Conservation (phyloP, 352 stramenopile species). For the Pythium folliculosum region DNA sequence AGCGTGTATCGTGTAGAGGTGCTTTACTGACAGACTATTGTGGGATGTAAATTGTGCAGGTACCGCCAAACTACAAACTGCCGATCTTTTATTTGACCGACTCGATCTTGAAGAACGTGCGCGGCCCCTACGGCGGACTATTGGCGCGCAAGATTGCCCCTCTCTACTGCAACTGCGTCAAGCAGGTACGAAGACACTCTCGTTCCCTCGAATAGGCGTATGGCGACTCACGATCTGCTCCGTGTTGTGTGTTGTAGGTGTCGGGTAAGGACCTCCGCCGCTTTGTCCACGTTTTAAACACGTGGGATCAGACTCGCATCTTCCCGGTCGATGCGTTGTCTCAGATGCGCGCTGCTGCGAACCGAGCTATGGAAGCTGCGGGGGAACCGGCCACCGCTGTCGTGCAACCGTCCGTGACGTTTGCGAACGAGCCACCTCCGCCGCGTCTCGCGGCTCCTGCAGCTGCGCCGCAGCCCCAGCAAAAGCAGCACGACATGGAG, state of each 20-base stretch:
- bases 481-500: slow-evolving; percentile 69
- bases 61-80: slow-evolving; percentile 81
- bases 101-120: slow-evolving; percentile 90
- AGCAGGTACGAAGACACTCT: slow-evolving; percentile 48
- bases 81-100: slow-evolving; percentile 90
- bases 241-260: slow-evolving; percentile 37
- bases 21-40: background rate
- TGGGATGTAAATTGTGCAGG: slow-evolving; percentile 33
- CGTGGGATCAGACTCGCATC: slow-evolving; percentile 70
- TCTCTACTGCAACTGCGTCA: slow-evolving; percentile 86
- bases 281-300: slow-evolving; percentile 87
- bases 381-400: slow-evolving; percentile 42
- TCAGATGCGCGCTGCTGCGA: slow-evolving; percentile 71
- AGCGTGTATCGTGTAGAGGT: no score
- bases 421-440: slow-evolving; percentile 40
- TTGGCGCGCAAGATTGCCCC: slow-evolving; percentile 74
- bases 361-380: slow-evolving; percentile 48
- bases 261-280: slow-evolving; percentile 78
- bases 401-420: slow-evolving; percentile 44
- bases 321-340: slow-evolving; percentile 56
- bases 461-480: slow-evolving; percentile 33
- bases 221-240: background rate
- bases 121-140: slow-evolving; percentile 67
- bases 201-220: background rate
- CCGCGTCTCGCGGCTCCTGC: slow-evolving; percentile 8